Base-by-base conservation (phyloP, 768 basidiomycete genomes). In the Mrakia frigida region DNA sequence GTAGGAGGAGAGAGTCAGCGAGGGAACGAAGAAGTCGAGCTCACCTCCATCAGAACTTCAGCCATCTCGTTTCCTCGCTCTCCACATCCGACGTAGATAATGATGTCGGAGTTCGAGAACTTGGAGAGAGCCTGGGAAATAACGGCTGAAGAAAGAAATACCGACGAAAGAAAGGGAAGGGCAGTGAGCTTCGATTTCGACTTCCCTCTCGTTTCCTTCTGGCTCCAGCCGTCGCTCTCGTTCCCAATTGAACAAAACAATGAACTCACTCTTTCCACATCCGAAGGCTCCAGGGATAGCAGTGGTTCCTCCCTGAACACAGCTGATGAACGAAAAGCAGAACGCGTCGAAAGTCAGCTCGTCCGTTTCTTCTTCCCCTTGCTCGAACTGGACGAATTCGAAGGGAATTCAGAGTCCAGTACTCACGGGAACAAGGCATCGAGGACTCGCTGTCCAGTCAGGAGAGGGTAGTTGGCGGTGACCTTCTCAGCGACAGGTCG, bases 271-370 rank as follows among this genome's bases (percentile, higher is more conserved):
- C 79, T 97, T 97, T 81, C 94, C 94, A 81, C 95, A 98, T 81
- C 97, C 97, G 84, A 99, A 99, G 80, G 97, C 97, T 79, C 97
- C 97, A 33, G 97, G 97, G 85, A 98, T 99, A 77, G 94, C 93
- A 2, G 94, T 97, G 16, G 94, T 97, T 60, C 94, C 94, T 75
- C 94, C 94, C 86, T 97, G 94, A 0, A 97, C 94, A 82, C 93
- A 96, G n/a, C 73, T 53, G 79, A n/a, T 74, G 77, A 70, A 50
- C 63, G 21, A 61, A 13, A 68, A 23, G 31, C 25, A 73, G n/a
- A 39, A 52, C 28, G 28, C n/a, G 50, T 28, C 41, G 35, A 21
- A 6, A 75, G 53, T 28, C 69, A 70, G 60, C 46, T 39, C 50
- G 31, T n/a, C 31, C 43, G 43, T 46, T 2, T 14, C 16, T 46